Evolutionary conservation across 345 rosid genomes (phyloP), one percentile per base, ranked within the genome.

Genomic region (Arabis alpina): DNA sequence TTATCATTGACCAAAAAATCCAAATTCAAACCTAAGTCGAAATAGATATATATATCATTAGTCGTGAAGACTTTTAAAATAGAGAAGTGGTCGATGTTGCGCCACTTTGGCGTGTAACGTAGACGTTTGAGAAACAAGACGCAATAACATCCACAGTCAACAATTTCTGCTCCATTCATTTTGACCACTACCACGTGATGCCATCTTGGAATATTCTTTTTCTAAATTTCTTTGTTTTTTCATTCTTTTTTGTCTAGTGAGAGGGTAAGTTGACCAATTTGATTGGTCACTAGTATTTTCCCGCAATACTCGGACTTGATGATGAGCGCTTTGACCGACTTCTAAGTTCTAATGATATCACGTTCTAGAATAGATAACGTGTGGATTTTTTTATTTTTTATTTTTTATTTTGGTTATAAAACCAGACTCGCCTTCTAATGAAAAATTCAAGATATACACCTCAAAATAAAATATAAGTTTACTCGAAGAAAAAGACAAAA

Each of bases 91-190:
- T 19, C 66, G 66, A 50, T 36, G 61, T 51, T 57, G 55, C 63
- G 10, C 75, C 75, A 71, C 55, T 72, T 32, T 53, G 10, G 53
- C 47, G 19, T 61, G 0, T 62, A 51, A 34, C 61, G 67, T 66
- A 24, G 72, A 74, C 72, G 54, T 66, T 58, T 23, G 25, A 64
- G 24, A 44, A 14, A 3, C 30, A 40, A 24, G 32, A 58, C 16
- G 25, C 66, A 50, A 51, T 58, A 4, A 32, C 47, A 30, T 28
- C 44, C 3, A 12, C 0, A 23, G 73, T 74, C 77, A 66, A 74
- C 61, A 66, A 66, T 74, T 60, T 66, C 73, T 41, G 67, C 77
- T 74, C 66, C 61, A 51, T 72, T 64, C 16, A 28, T 16, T 11
- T 54, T 63, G 32, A 28, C 57, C 11, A 41, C 7, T 2, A 34